Evolutionary conservation across 805 yeast genomes (phyloP).

Genomic region (Candida chauliodis): DNA sequence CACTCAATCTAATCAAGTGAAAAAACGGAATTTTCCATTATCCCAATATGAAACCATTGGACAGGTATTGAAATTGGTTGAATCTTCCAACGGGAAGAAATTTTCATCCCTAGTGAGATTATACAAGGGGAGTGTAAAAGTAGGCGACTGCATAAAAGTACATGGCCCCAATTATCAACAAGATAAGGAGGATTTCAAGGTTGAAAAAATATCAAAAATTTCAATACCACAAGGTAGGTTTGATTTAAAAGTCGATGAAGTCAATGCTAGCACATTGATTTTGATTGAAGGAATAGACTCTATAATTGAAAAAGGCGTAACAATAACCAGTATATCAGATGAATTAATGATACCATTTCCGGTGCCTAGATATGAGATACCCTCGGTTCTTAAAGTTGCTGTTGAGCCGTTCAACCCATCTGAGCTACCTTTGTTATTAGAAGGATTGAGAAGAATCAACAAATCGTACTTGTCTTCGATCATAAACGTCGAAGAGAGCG

Average conservation of each 20-base stretch:
- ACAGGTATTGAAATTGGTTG: conserved; percentile 49
- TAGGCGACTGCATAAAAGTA: conserved; percentile 47
- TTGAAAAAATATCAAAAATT: conserved; percentile 39
- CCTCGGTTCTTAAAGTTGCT: conserved; percentile 74
- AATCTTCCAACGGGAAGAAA: conserved; percentile 48
- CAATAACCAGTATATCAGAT: conserved; percentile 32
- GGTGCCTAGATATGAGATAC: conserved; percentile 41
- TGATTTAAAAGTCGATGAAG: conserved; percentile 48
- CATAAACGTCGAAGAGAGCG: conserved; percentile 80
- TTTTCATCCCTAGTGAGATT: conserved; percentile 62
- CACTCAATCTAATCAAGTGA: conserved; percentile 16
- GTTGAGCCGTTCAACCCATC: conserved; percentile 78
- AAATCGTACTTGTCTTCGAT: conserved; percentile 63
- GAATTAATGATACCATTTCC: conserved; percentile 24
- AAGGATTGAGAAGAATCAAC: conserved; percentile 62
- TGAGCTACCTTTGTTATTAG: conserved; percentile 68
- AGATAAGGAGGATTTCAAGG: conserved; percentile 51
- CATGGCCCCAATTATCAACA: conserved; percentile 52
- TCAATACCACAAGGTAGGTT: conserved; percentile 71
- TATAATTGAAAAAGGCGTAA: conserved; percentile 56
- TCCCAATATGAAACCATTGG: conserved; percentile 13
- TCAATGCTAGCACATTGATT: conserved; percentile 65
- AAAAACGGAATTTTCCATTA: conserved; percentile 4
- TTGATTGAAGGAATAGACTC: conserved; percentile 58
- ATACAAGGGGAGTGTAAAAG: conserved; percentile 53